phyloP scores from a whole-genome alignment of 257 asterid genomes.

The Solanum acaule region DNA sequence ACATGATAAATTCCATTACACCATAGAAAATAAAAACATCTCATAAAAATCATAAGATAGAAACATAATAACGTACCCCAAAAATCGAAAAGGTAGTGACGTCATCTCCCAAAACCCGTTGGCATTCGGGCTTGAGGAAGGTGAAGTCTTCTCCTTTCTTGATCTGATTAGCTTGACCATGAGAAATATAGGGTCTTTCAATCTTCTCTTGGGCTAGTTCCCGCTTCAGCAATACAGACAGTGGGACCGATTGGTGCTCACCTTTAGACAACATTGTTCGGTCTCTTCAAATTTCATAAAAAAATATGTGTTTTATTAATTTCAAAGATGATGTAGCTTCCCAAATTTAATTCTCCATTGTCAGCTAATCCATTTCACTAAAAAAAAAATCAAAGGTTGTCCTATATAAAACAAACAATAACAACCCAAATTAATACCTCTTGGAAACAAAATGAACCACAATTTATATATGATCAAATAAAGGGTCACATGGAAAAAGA shows the following conservation, averaged over 20 bases:
- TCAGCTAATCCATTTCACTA: constrained; percentile 13
- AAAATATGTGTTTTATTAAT: background rate
- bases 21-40: background rate
- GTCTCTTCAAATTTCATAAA: background rate
- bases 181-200: constrained; percentile 50
- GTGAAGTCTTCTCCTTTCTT: constrained; percentile 79
- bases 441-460: background rate
- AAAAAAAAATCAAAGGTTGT: constrained; percentile 20
- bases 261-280: constrained; percentile 49
- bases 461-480: background rate
- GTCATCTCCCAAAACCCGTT: constrained; percentile 61
- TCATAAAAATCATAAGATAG: background rate
- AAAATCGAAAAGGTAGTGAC: constrained; percentile 60
- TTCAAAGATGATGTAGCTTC: background rate
- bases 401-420: constrained; percentile 4
- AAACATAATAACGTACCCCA: constrained; percentile 32
- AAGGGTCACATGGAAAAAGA: background rate
- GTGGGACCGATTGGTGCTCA: constrained; percentile 61
- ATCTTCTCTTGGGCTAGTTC: constrained; percentile 68
- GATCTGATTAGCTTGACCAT: constrained; percentile 64
- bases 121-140: constrained; percentile 60
- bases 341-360: constrained; percentile 8
- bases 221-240: constrained; percentile 59
- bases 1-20: background rate
- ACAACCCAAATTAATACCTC: background rate